phyloP scores from a whole-genome alignment of 176 grass and related monocot genomes.

The Ensete ventricosum region DNA sequence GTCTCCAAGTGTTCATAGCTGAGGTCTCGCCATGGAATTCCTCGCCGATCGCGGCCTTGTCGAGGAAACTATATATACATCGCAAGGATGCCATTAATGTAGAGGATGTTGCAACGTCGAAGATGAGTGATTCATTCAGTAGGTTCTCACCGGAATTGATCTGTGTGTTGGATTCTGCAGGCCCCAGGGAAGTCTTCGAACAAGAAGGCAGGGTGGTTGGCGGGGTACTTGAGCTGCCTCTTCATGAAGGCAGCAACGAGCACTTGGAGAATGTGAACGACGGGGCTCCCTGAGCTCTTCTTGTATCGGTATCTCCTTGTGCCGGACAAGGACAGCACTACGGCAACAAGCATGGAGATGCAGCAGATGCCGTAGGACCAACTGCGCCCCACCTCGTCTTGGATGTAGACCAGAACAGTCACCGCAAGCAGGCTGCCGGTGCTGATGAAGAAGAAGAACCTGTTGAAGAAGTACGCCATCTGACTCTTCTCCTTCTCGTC shows the following conservation, averaged over 20 bases:
- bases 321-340: constrained; percentile 46
- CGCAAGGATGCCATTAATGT: too few relatives aligned
- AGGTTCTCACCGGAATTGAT: constrained; percentile 37
- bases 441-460: constrained; percentile 82
- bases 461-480: constrained; percentile 75
- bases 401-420: constrained; percentile 74
- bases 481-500: constrained; percentile 47
- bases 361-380: constrained; percentile 83
- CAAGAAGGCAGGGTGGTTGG: constrained; percentile 15
- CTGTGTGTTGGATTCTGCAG: constrained; percentile 39
- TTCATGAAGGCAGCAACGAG: constrained; percentile 48
- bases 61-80: constrained; percentile 41
- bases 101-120: too few relatives aligned
- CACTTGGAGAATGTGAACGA: constrained; percentile 82
- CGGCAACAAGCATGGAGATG: constrained; percentile 48
- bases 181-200: constrained; percentile 40
- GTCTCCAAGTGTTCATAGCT: constrained; percentile 44
- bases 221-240: constrained; percentile 22
- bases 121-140: too few relatives aligned
- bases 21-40: constrained; percentile 11
- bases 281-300: constrained; percentile 50
- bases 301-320: constrained; percentile 65
- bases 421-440: constrained; percentile 60
- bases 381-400: constrained; percentile 67
- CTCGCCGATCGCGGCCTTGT: constrained; percentile 57